Base-by-base conservation (phyloP, 768 basidiomycete genomes). In the Mrakia gelida region DNA sequence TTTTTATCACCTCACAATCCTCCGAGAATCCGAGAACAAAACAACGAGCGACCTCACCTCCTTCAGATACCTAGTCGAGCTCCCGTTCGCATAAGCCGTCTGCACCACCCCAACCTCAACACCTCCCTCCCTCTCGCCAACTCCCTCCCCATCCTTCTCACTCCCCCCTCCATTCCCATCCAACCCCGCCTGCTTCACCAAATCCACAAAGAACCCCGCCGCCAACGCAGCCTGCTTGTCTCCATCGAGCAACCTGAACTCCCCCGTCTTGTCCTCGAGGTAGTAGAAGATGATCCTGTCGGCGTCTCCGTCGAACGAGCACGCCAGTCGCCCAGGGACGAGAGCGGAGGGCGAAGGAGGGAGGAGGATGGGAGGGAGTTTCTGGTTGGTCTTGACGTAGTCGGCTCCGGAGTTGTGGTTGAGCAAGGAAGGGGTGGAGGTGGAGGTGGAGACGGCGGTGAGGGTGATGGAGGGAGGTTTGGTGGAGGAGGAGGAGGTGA, bases 11-110 rank as follows among this genome's bases (percentile, higher is more conserved):
- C n/a, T n/a, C n/a, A n/a, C n/a, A n/a, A 68, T 34, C 18, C 38
- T 52, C 32, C 13, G 26, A 56, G 26, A 30, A 73, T 43, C 8
- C 41, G 41, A 43, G 11, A 43, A 43, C 6, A 43, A 43, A 43
- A 43, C n/a, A n/a, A n/a, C n/a, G 15, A 45, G 45, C 45, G 11
- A 1, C 83, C 89, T 80, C 78, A 94, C 93, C 84, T 91, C 90
- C 23, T 90, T 86, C 63, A 98, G 87, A 83, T 96, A 98, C 83
- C 91, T 93, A 18, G 97, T 99, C 0, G 96, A 98, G 77, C 90
- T 93, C 10, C 97, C 97, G 81, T 99, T 99, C 45, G 97, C 97
- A 84, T 99, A 99, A 4, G 97, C 97, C 0, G 97, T 99, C 84
- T 99, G 97, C 16, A 99, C 95, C 28, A 98, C 92, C 45, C 97